A percentile compares a stretch with the other conserved stretches of the same genome.
phyloP scores from a whole-genome alignment of 768 basidiomycete species.

The Stropharia rugosoannulata region DNA sequence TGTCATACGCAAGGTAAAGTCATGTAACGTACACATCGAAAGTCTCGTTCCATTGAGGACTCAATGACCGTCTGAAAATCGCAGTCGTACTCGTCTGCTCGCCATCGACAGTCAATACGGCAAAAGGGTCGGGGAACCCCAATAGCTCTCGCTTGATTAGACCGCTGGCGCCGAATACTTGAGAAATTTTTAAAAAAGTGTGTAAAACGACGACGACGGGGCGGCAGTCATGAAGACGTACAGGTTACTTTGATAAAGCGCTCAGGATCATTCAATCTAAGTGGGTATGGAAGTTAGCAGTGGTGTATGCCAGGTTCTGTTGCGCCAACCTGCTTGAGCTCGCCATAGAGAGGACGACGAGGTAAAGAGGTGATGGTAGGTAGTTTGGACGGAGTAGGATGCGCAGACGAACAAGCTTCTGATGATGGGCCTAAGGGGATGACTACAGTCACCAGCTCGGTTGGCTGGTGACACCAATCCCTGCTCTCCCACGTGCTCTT shows the following conservation, averaged over 20 bases:
- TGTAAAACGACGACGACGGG: slow-evolving; percentile 1
- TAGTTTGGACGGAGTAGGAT: background rate
- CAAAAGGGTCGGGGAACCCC: slow-evolving; percentile 85
- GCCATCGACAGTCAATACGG: slow-evolving; percentile 83
- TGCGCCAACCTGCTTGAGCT: slow-evolving; percentile 31
- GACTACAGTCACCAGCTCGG: slow-evolving; percentile 8
- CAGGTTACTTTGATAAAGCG: slow-evolving; percentile 49
- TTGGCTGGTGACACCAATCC: slow-evolving; percentile 3
- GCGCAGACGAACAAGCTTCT: background rate
- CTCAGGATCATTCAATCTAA: slow-evolving; percentile 47
- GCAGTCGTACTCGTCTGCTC: slow-evolving; percentile 80
- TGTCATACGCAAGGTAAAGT: slow-evolving; percentile 12
- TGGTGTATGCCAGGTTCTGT: background rate
- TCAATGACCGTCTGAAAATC: slow-evolving; percentile 65
- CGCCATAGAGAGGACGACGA: slow-evolving; percentile 18
- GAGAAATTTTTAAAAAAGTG: slow-evolving; percentile 1
- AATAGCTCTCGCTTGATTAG: slow-evolving; percentile 78
- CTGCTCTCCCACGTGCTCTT: slow-evolving; percentile 5
- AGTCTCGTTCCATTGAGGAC: slow-evolving; percentile 80
- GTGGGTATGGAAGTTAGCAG: slow-evolving; percentile 11
- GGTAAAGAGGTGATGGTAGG: background rate
- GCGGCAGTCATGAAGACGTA: slow-evolving; percentile 25
- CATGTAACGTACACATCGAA: slow-evolving; percentile 71
- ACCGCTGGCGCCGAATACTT: slow-evolving; percentile 76
- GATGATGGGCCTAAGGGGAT: slow-evolving; percentile 5